Conservation (phyloP, 1,284 basidiomycete species). For the Malassezia obtusa region DNA sequence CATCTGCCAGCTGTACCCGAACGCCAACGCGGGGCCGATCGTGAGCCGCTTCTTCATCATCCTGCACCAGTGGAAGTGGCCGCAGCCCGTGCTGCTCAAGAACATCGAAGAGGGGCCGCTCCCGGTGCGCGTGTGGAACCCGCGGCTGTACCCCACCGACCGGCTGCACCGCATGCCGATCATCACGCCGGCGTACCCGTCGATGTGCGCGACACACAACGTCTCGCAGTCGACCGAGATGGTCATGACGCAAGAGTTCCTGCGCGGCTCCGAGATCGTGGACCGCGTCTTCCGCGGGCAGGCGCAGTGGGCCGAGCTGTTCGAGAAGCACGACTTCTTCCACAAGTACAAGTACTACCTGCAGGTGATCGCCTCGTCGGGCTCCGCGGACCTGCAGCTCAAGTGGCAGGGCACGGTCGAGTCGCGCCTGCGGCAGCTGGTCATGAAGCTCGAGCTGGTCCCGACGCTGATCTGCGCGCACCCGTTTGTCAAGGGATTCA, state of each 20-base stretch:
- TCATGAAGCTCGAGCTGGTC: constrained; percentile 93
- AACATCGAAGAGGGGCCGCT: constrained; percentile 83
- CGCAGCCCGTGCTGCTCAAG: constrained; percentile 88
- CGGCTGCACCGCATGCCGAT: constrained; percentile 97
- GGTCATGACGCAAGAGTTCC: constrained; percentile 93
- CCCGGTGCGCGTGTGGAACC: constrained; percentile 94
- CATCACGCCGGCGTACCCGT: constrained; percentile 96
- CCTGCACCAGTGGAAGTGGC: constrained; percentile 96
- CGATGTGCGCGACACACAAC: constrained; percentile 99
- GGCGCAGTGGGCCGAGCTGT: constrained; percentile 68
- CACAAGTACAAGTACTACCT: constrained; percentile 93
- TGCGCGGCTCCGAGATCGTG: constrained; percentile 83
- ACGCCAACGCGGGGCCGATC: constrained; percentile 83
- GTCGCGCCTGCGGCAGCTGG: constrained; percentile 83
- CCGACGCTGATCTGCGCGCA: constrained; percentile 84
- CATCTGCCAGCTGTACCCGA: constrained; percentile 97
- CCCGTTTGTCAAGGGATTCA: constrained; percentile 89
- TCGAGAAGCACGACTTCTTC: constrained; percentile 92
- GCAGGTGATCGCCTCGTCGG: constrained; percentile 86
- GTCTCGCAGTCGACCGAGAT: constrained; percentile 89
- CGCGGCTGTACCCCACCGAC: constrained; percentile 85
- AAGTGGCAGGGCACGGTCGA: constrained; percentile 99
- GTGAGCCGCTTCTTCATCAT: constrained; percentile 95
- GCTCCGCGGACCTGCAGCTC: constrained; percentile 69
- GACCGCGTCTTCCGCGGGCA: constrained; percentile 78